These are phyloP conservation scores for Vachellia collinsii DNA, from an alignment of 306 rosid genomes.

Conservation along the genomic window DNA sequence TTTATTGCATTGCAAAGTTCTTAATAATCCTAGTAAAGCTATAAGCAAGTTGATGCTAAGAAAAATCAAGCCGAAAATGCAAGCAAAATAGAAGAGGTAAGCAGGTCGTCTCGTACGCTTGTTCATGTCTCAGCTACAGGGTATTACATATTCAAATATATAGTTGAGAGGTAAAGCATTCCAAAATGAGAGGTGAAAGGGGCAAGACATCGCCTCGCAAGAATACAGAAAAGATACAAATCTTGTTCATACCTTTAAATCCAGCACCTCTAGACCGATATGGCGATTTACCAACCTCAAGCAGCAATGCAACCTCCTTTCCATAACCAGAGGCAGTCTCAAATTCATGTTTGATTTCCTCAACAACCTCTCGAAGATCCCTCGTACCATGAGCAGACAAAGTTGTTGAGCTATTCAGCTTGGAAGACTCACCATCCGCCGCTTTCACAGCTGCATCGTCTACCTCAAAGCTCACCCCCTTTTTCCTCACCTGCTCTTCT, in stretches of 20 bases:
- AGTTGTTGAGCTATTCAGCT: constrained; percentile 73
- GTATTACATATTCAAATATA: neutral
- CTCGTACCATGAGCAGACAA: constrained; percentile 73
- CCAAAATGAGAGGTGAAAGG: constrained; percentile 11
- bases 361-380: constrained; percentile 86
- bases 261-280: constrained; percentile 65
- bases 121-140: constrained; percentile 11
- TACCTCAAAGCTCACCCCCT: constrained; percentile 80
- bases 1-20: constrained; percentile 19
- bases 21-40: constrained; percentile 21
- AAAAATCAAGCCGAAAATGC: neutral
- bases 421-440: constrained; percentile 79
- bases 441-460: constrained; percentile 49
- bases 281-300: constrained; percentile 87
- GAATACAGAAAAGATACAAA: neutral
- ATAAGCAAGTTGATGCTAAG: constrained; percentile 1
- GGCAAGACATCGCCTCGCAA: neutral
- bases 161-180: neutral
- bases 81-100: neutral
- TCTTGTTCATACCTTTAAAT: constrained; percentile 62
- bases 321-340: constrained; percentile 79
- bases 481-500: constrained; percentile 56
- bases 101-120: constrained; percentile 3
- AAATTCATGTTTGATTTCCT: constrained; percentile 84
- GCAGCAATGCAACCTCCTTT: constrained; percentile 86